phyloP scores from a whole-genome alignment of 768 basidiomycete species.

The Naganishia randhawae region DNA sequence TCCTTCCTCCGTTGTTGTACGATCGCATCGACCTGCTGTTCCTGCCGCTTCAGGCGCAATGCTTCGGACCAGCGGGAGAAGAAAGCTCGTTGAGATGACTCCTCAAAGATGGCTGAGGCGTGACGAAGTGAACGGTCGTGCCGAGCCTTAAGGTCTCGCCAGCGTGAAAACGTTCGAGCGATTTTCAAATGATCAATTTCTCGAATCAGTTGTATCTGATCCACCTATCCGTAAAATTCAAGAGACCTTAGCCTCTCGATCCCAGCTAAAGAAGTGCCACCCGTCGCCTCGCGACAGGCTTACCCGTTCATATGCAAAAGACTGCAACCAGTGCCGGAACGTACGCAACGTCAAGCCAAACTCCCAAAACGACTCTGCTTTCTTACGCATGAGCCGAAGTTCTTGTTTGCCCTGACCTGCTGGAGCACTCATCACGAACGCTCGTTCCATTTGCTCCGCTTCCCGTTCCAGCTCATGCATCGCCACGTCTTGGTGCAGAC shows the following conservation, averaged over 20 bases:
- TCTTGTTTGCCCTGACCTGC: conserved; percentile 10
- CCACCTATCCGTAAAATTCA: neutral
- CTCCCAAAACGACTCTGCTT: conserved; percentile 25
- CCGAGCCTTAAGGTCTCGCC: conserved; percentile 21
- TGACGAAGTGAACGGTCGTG: conserved; percentile 4
- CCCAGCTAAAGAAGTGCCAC: too few relatives aligned
- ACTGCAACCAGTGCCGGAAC: conserved; percentile 5
- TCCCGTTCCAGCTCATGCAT: conserved; percentile 6
- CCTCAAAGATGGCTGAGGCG: conserved; percentile 13
- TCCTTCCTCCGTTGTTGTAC: neutral
- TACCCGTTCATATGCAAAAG: conserved; percentile 12
- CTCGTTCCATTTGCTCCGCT: conserved; percentile 14
- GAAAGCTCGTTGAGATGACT: conserved; percentile 1
- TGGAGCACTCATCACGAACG: neutral
- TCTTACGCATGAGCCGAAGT: conserved; percentile 13
- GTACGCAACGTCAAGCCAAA: conserved; percentile 15
- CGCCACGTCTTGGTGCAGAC: neutral
- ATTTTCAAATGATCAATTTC: conserved; percentile 22
- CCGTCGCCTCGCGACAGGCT: too few relatives aligned
- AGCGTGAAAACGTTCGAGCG: conserved; percentile 16
- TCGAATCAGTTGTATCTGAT: conserved; percentile 1
- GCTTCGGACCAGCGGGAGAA: neutral
- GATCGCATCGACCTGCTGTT: neutral
- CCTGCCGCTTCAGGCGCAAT: neutral
- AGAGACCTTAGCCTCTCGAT: too few relatives aligned